Percentiles rank a stretch among this genome's conserved stretches.
These are phyloP conservation scores for Gleditsia sinensis DNA, from an alignment of 306 rosid genomes.

Conservation along the genomic window DNA sequence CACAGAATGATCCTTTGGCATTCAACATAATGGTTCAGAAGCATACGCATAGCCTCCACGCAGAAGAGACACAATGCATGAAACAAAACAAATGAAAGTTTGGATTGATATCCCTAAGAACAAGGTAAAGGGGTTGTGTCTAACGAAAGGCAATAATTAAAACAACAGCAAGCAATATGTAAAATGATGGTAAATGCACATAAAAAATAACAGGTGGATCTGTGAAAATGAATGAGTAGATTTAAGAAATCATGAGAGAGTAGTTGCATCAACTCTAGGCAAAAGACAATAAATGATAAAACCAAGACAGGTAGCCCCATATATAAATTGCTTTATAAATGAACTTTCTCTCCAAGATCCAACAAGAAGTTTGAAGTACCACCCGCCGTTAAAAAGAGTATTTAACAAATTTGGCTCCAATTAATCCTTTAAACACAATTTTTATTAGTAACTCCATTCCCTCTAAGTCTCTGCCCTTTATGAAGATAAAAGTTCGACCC, in stretches of 20 bases:
- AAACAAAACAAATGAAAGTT: background rate
- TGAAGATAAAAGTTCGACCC: background rate
- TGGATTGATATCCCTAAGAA: background rate
- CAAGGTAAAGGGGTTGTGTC: background rate
- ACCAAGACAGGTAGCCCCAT: background rate
- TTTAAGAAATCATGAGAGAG: conserved; percentile 3
- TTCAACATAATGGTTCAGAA: background rate
- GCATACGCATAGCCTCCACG: background rate
- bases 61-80: background rate
- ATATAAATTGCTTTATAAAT: background rate
- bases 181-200: background rate
- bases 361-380: background rate
- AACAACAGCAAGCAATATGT: background rate
- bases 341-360: background rate
- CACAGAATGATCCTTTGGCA: background rate
- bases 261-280: background rate
- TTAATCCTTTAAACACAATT: background rate
- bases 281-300: background rate
- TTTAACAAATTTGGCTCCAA: background rate
- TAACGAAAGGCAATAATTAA: background rate
- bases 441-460: background rate
- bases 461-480: background rate
- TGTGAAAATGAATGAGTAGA: background rate
- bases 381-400: background rate
- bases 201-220: background rate